Conservation (phyloP, 371 early-diverging fungal species). For the Mucor mucedo region DNA sequence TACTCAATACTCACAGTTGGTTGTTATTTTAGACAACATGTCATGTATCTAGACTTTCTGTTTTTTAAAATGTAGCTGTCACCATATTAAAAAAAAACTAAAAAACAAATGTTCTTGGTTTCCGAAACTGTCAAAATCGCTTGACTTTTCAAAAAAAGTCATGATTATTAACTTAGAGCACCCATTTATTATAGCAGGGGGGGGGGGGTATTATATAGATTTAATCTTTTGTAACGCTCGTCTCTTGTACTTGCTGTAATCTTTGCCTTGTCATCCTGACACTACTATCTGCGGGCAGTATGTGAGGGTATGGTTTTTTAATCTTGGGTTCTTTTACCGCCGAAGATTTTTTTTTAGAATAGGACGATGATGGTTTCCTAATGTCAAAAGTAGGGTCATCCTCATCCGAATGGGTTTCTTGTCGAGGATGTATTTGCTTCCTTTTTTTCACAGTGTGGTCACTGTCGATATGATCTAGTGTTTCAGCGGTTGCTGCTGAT, state of each 20-base stretch:
- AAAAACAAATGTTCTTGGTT: too few species aligned
- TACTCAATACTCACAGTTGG: too few species aligned
- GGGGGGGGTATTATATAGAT: too few species aligned
- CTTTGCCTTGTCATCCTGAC: constrained; percentile 1
- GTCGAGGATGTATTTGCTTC: background rate
- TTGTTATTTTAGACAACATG: too few species aligned
- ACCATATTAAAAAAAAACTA: too few species aligned
- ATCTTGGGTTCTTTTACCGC: background rate
- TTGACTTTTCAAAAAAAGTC: too few species aligned
- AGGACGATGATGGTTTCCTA: background rate
- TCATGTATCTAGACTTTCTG: too few species aligned
- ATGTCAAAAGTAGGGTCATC: constrained; percentile 14
- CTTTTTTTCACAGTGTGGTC: constrained; percentile 16
- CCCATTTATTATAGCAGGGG: too few species aligned
- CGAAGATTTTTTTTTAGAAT: background rate
- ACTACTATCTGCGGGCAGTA: background rate
- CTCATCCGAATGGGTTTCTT: constrained; percentile 3
- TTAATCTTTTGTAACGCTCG: background rate
- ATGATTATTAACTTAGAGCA: too few species aligned
- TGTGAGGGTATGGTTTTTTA: background rate
- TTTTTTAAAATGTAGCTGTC: too few species aligned
- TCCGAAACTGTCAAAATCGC: too few species aligned
- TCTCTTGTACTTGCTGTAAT: background rate
- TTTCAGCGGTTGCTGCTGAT: background rate
- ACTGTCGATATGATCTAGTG: too few species aligned